Evolutionary conservation across 2,329 filamentous ascomycete species (phyloP).

Genomic region (Paramyrothecium roridum): DNA sequence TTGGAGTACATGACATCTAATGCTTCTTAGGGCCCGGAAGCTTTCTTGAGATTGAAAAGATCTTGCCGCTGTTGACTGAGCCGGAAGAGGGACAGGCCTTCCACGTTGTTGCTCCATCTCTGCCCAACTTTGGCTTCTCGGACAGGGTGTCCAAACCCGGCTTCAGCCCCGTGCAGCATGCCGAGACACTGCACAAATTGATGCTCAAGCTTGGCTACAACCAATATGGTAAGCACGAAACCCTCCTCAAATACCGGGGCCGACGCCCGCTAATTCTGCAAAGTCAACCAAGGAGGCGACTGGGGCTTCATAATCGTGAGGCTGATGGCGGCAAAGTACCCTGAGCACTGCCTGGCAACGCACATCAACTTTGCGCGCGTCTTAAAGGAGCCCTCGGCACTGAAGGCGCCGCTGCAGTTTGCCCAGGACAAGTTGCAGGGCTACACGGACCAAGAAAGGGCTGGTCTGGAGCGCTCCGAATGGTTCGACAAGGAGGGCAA

Average conservation of each 20-base stretch:
- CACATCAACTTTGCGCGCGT: conserved; percentile 56
- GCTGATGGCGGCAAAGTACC: conserved; percentile 57
- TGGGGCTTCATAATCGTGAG: conserved; percentile 68
- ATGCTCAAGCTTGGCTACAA: conserved; percentile 64
- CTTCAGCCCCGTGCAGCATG: conserved; percentile 29
- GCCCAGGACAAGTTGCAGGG: conserved; percentile 51
- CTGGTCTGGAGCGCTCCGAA: not conserved
- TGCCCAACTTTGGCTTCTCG: conserved; percentile 49
- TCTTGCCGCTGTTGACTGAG: conserved; percentile 47
- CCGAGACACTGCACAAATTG: conserved; percentile 61
- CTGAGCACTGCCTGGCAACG: conserved; percentile 44
- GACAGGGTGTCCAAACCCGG: conserved; percentile 22
- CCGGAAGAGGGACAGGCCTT: conserved; percentile 38
- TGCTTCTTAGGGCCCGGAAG: conserved; percentile 59
- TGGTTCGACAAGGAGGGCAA: not conserved
- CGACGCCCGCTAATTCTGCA: not conserved
- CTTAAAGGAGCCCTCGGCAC: conserved; percentile 42
- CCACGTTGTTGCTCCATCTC: conserved; percentile 54
- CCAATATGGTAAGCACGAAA: conserved; percentile 22
- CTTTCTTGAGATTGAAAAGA: conserved; percentile 63
- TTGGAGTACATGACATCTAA: conserved; percentile 17
- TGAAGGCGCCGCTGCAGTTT: conserved; percentile 53
- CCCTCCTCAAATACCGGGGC: not conserved
- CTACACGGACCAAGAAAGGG: conserved; percentile 28
- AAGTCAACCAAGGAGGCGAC: conserved; percentile 61